These are phyloP conservation scores for Saprolegnia parasitica DNA, from an alignment of 352 stramenopile species.

Conservation along the genomic window DNA sequence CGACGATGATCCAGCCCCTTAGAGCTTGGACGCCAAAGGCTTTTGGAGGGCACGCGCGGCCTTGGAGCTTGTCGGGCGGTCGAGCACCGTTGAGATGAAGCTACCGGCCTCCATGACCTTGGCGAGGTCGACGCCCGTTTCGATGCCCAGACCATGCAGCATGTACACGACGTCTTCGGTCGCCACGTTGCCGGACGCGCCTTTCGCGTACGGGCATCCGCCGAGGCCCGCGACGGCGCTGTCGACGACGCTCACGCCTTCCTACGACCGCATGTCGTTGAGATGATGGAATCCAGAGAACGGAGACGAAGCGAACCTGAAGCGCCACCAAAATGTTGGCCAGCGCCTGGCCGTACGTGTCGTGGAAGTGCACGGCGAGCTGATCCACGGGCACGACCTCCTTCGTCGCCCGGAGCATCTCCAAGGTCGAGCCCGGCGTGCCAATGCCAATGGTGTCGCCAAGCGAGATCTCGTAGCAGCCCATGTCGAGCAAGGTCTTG, in stretches of 20 bases:
- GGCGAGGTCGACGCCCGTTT: constrained; percentile 91
- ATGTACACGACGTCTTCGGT: constrained; percentile 98
- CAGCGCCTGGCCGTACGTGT: constrained; percentile 96
- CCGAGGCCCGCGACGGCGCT: constrained; percentile 94
- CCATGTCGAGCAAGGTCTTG: constrained; percentile 86
- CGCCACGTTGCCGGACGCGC: constrained; percentile 94
- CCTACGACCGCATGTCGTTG: constrained; percentile 36
- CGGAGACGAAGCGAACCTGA: constrained; percentile 43
- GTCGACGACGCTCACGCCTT: constrained; percentile 91
- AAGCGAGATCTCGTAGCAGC: constrained; percentile 93
- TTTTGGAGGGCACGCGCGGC: constrained; percentile 51
- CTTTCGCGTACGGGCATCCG: constrained; percentile 94
- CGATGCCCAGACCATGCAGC: constrained; percentile 92
- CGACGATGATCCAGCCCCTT: neutral
- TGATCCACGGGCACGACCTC: constrained; percentile 75
- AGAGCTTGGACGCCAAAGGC: constrained; percentile 21
- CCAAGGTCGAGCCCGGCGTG: constrained; percentile 77
- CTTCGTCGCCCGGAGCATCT: constrained; percentile 76
- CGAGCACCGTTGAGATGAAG: constrained; percentile 85
- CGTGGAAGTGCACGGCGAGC: constrained; percentile 95
- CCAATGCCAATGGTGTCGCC: constrained; percentile 93
- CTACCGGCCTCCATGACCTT: constrained; percentile 87
- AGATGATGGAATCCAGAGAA: neutral
- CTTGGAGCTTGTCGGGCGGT: constrained; percentile 80
- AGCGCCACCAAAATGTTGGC: constrained; percentile 92